Base-by-base conservation (phyloP, 495 filamentous ascomycete species). In the Cairneyella variabilis region DNA sequence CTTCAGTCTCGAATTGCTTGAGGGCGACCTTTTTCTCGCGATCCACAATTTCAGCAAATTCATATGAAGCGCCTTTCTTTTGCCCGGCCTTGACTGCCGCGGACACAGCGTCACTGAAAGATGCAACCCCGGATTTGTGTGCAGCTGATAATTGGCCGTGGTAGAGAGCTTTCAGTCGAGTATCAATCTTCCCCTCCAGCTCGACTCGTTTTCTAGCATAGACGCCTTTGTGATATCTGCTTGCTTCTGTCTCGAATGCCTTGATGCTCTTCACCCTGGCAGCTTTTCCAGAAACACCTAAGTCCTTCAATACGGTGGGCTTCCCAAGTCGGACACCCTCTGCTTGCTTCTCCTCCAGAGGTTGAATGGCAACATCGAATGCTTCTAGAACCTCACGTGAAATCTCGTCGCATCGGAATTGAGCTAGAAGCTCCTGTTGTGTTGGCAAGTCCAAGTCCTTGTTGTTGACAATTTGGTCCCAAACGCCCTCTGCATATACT, bases 401-500 rank as follows among this genome's bases (percentile, higher is more conserved):
- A 49, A 98, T 98, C 75, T 98, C 93, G 65, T 98, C 93, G 65
- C 93, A 98, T 42, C 93, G 82, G 75, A 97, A 98, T 68, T 98
- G 93, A 2, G 93, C 93, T 44, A 98, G 82, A 40, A 98, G 73
- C 63, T 98, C 93, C 66, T 98, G 93, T 69, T 98, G 93, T 0
- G 93, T 97, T 14, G 93, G 93, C 27, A 98, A 71, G 72, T 98
- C 93, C 55, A 98, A 74, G 62, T 98, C 93, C 70, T 98, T 98
- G 71, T 98, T 98, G 70, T 90, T 88, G 61, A 95, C 90, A 61
- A 98, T 98, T 69, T 97, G 93, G 65, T 96, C 90, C 93, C 93
- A 98, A 14, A 98, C 83, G 32, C 91, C 88, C 62, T 90, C 83
- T 8, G 93, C 91, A 64, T 97, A 98, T 47, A 88, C 76, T 3